Evolutionary conservation across 495 filamentous ascomycete species (phyloP).

Genomic region (Choiromyces venosus): DNA sequence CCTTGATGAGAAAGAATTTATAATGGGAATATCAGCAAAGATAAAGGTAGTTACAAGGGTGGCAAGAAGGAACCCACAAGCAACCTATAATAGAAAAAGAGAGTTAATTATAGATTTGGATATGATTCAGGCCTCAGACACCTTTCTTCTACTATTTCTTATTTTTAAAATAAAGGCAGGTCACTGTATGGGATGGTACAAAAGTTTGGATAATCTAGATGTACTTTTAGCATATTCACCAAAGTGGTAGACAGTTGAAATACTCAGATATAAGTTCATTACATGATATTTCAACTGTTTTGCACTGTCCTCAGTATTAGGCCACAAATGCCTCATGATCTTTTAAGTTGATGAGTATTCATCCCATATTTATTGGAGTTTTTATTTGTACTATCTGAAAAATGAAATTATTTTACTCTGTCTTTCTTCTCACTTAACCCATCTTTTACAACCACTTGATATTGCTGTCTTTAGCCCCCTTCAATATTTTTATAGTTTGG

Average conservation of each 20-base stretch:
- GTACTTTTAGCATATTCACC: background rate
- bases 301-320: background rate
- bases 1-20: constrained; percentile 11
- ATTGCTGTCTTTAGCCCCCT: too few relatives aligned
- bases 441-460: constrained; percentile 12
- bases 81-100: constrained; percentile 9
- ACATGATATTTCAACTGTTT: constrained; percentile 20
- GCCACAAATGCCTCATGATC: constrained; percentile 8
- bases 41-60: constrained; percentile 3
- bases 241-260: constrained; percentile 11
- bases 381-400: constrained; percentile 7
- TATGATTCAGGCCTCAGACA: constrained; percentile 6
- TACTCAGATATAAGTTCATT: constrained; percentile 4
- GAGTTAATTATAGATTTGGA: constrained; percentile 16
- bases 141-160: constrained; percentile 4
- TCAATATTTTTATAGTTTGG: constrained; percentile 3
- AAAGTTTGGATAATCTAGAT: background rate
- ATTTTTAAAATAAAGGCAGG: constrained; percentile 10
- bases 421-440: too few relatives aligned
- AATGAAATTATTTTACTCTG: too few relatives aligned
- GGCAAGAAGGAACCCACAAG: background rate
- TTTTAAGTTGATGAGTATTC: constrained; percentile 15
- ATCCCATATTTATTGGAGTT: constrained; percentile 9
- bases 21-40: constrained; percentile 3
- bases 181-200: constrained; percentile 12